Evolutionary conservation across 1,139 yeast species (phyloP), one percentile per base, ranked within the genome.

Genomic region (Meyerozyma athensensis): DNA sequence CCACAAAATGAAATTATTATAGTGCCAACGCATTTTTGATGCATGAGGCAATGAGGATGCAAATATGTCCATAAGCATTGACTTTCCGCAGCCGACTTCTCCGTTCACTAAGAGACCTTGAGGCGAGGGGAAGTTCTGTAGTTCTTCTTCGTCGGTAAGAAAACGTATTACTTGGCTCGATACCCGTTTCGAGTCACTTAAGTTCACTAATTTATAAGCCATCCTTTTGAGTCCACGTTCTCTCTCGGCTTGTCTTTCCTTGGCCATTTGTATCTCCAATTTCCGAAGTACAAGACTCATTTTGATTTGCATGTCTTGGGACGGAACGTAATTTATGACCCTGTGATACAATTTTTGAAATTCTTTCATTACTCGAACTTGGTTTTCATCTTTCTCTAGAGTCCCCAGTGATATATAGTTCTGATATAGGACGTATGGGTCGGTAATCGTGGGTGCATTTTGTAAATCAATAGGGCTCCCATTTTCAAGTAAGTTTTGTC

Each of bases 21-120:
- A 82, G 50, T 82, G 90, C 80, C 86, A 79, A 42, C 90, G 63
- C 63, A 77, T 72, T 50, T 83, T 83, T 2, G 81, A 73, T 18
- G 66, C 63, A 45, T 79, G 77, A 0, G 89, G 90, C 26, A 82
- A 59, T 2, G 82, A 69, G 33, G 68, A 65, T 1, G 87, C 87
- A 61, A 82, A 81, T 17, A 82, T 72, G 48, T 81, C 89, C 78
- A 81, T 76, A 36, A 82, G 55, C 82, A 82, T 77, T 2, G 86
- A 78, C 50, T 82, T 82, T 2, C 90, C 90, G 50, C 85, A 79
- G 0, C 89, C 89, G 3, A 82, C 89, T 44, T 79, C 87, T 2
- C 90, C 90, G 51, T 81, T 80, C 5, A 82, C 58, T 35, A 82
- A 52, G 4, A 82, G 57, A 0, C 90, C 89, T 41, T 74, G 81